These are phyloP conservation scores for Lyophyllum shimeji DNA, from an alignment of 768 basidiomycete genomes.

Conservation along the genomic window DNA sequence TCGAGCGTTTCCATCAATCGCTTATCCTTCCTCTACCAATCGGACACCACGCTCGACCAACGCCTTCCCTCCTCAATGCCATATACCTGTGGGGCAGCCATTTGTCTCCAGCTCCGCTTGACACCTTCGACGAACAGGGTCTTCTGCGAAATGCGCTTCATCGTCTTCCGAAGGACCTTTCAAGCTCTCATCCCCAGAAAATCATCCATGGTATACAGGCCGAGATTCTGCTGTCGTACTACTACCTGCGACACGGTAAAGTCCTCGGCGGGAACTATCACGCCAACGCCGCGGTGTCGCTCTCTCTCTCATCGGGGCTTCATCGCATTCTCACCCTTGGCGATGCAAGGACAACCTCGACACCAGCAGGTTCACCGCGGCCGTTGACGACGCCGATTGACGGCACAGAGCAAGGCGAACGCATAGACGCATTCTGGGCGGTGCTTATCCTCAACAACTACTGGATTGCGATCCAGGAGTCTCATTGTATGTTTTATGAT, in stretches of 20 bases:
- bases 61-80: conserved; percentile 35
- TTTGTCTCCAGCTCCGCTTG: conserved; percentile 24
- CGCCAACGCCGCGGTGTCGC: conserved; percentile 43
- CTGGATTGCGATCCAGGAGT: conserved; percentile 44
- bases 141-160: conserved; percentile 38
- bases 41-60: conserved; percentile 31
- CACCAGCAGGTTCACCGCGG: conserved; percentile 2
- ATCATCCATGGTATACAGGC: conserved; percentile 46
- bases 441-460: conserved; percentile 41
- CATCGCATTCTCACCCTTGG: conserved; percentile 29
- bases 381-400: conserved; percentile 26
- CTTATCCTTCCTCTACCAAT: conserved; percentile 27
- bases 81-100: conserved; percentile 38
- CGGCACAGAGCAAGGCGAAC: conserved; percentile 28
- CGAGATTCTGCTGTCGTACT: conserved; percentile 53
- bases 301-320: conserved; percentile 36
- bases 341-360: not conserved
- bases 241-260: conserved; percentile 48
- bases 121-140: conserved; percentile 28
- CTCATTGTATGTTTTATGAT: conserved; percentile 42
- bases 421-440: conserved; percentile 34
- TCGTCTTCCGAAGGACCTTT: conserved; percentile 34
- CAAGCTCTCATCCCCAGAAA: conserved; percentile 37
- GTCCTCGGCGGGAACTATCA: conserved; percentile 49
- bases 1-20: conserved; percentile 38